Evolutionary conservation across 1,284 basidiomycete genomes (phyloP).

Genomic region (Phlebopus sp.): DNA sequence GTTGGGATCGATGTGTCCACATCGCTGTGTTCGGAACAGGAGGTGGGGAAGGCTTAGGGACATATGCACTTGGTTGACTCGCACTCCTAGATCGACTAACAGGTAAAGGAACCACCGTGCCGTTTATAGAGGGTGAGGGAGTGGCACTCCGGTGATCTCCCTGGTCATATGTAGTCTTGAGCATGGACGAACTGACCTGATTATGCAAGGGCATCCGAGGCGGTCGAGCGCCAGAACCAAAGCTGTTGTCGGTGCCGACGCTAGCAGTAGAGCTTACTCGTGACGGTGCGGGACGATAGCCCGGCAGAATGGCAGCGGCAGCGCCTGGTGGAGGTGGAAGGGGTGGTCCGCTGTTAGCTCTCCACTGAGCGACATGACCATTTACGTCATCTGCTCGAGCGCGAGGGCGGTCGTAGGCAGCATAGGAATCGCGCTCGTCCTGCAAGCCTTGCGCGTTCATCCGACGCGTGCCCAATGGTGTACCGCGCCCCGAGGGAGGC

Average conservation of each 20-base stretch:
- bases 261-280: conserved; percentile 45
- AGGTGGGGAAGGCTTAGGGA: conserved; percentile 54
- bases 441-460: conserved; percentile 58
- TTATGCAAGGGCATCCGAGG: conserved; percentile 56
- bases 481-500: conserved; percentile 62
- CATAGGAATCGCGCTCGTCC: conserved; percentile 49
- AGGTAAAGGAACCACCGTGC: conserved; percentile 28
- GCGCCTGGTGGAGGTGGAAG: conserved; percentile 28
- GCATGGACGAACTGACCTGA: conserved; percentile 68
- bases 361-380: conserved; percentile 67
- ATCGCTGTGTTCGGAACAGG: conserved; percentile 51
- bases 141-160: conserved; percentile 25
- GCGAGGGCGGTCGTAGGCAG: conserved; percentile 52
- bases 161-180: conserved; percentile 53
- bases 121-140: conserved; percentile 25
- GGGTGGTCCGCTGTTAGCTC: conserved; percentile 35
- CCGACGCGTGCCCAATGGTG: conserved; percentile 57
- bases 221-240: conserved; percentile 40
- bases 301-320: conserved; percentile 7
- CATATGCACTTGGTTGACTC: conserved; percentile 72
- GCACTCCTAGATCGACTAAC: conserved; percentile 64
- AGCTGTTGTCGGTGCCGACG: conserved; percentile 51
- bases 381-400: conserved; percentile 75
- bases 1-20: conserved; percentile 50
- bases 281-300: conserved; percentile 43